phyloP scores from a whole-genome alignment of 116 monocot species.

The Posidonia oceanica region DNA sequence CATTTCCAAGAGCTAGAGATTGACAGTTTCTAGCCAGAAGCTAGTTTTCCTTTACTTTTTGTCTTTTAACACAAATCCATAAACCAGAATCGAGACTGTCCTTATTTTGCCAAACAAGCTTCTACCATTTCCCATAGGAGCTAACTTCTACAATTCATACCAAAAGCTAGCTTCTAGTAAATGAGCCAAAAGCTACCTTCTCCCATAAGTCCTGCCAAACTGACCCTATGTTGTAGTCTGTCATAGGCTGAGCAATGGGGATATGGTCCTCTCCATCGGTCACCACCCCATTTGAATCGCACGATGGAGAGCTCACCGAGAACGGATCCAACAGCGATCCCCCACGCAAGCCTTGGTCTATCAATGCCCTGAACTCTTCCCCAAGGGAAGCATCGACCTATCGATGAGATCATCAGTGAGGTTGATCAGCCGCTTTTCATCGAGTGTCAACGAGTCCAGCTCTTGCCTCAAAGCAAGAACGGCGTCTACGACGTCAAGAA shows the following conservation, averaged over 20 bases:
- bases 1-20: too few relatives aligned
- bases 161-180: too few relatives aligned
- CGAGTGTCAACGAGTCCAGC: constrained; percentile 6
- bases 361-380: constrained; percentile 66
- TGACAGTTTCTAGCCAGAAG: too few relatives aligned
- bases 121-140: too few relatives aligned
- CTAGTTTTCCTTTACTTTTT: too few relatives aligned
- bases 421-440: constrained; percentile 19
- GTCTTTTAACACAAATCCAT: too few relatives aligned
- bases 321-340: background rate
- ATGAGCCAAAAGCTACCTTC: too few relatives aligned
- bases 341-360: constrained; percentile 19
- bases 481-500: constrained; percentile 60
- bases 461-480: constrained; percentile 34
- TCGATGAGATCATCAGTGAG: constrained; percentile 56
- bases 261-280: constrained; percentile 34
- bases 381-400: constrained; percentile 55
- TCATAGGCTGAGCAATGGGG: constrained; percentile 57
- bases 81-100: too few relatives aligned
- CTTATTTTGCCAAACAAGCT: too few relatives aligned
- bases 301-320: constrained; percentile 4
- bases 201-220: too few relatives aligned
- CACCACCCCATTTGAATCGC: constrained; percentile 17
- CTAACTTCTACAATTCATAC: too few relatives aligned
- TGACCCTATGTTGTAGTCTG: constrained; percentile 61